phyloP scores from a whole-genome alignment of 108 stramenopile genomes.

The Seminavis robusta region DNA sequence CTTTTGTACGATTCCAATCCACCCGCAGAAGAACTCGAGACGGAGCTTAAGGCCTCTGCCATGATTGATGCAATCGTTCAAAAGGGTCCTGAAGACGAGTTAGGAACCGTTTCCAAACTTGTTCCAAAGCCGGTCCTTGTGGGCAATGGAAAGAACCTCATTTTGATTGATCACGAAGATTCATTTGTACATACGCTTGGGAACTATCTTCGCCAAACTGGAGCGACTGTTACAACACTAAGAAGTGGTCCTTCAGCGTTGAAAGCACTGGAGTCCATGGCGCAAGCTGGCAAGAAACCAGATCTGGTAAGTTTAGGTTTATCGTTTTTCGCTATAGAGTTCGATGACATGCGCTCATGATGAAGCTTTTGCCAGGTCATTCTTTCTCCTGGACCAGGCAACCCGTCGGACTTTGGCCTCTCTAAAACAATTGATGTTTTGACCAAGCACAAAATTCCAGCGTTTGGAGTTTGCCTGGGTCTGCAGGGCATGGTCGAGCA shows the following conservation, averaged over 20 bases:
- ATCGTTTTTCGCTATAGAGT: slow-evolving; percentile 1
- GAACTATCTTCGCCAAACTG: slow-evolving; percentile 97
- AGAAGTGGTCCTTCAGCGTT: slow-evolving; percentile 88
- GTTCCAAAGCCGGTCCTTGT: slow-evolving; percentile 29
- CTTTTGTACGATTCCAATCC: slow-evolving; percentile 94
- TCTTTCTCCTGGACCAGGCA: slow-evolving; percentile 96
- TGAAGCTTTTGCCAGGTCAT: slow-evolving; percentile 43
- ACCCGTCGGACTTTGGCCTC: slow-evolving; percentile 90
- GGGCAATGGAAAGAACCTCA: slow-evolving; percentile 80
- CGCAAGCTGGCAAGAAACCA: slow-evolving; percentile 72
- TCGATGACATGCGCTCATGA: too few relatives aligned
- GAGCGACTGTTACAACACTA: slow-evolving; percentile 87
- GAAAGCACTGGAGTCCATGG: slow-evolving; percentile 60
- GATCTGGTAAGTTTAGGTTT: slow-evolving; percentile 65
- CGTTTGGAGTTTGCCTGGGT: slow-evolving; percentile 97
- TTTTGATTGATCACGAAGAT: slow-evolving; percentile 97
- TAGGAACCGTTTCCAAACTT: background rate
- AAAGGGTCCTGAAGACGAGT: slow-evolving; percentile 24
- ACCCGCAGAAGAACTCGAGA: slow-evolving; percentile 92
- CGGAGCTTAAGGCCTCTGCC: slow-evolving; percentile 97
- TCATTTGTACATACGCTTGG: slow-evolving; percentile 98
- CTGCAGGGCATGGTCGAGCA: slow-evolving; percentile 98
- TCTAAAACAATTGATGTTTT: slow-evolving; percentile 79
- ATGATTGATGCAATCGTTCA: slow-evolving; percentile 91
- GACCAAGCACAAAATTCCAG: slow-evolving; percentile 81